These are phyloP conservation scores for Candida tallmaniae DNA, from an alignment of 805 yeast species.

Conservation along the genomic window DNA sequence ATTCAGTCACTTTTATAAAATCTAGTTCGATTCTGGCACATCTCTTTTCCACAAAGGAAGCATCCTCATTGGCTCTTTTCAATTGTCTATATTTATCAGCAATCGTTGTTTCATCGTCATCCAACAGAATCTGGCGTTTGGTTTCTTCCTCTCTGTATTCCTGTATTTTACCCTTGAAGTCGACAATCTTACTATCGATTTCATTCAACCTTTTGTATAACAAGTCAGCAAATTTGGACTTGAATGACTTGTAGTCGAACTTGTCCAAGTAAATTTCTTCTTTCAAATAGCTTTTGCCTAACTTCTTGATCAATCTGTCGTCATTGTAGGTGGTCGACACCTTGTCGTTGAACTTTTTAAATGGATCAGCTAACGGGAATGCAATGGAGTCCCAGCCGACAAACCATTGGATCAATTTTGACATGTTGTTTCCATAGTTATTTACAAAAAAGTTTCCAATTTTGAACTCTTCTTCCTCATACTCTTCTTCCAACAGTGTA, in stretches of 20 bases:
- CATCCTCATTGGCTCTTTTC: slow-evolving; percentile 33
- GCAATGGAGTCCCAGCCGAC: slow-evolving; percentile 16
- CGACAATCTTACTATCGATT: slow-evolving; percentile 14
- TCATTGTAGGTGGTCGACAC: slow-evolving; percentile 17
- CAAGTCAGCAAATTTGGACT: slow-evolving; percentile 24
- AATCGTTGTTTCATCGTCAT: slow-evolving; percentile 29
- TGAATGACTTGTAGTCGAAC: slow-evolving; percentile 24
- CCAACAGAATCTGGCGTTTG: slow-evolving; percentile 27
- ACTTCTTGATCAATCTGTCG: slow-evolving; percentile 20
- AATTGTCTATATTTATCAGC: slow-evolving; percentile 28
- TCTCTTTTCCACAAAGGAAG: slow-evolving; percentile 27
- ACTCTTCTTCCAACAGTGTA: slow-evolving; percentile 6
- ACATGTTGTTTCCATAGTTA: slow-evolving; percentile 26
- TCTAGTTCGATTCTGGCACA: slow-evolving; percentile 29
- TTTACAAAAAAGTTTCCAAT: slow-evolving; percentile 18
- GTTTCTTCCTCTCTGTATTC: slow-evolving; percentile 22
- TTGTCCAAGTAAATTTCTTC: slow-evolving; percentile 5
- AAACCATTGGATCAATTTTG: slow-evolving; percentile 23
- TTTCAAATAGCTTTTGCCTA: slow-evolving; percentile 14
- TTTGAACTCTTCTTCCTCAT: no score
- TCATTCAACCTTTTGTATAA: slow-evolving; percentile 19
- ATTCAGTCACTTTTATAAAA: slow-evolving; percentile 15
- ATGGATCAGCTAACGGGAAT: slow-evolving; percentile 12
- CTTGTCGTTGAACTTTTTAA: slow-evolving; percentile 20
- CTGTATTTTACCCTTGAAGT: slow-evolving; percentile 16